A percentile compares a stretch with the other conserved stretches of the same genome.
Evolutionary conservation across 1,284 basidiomycete genomes (phyloP).

Genomic region (Ganoderma leucocontextum): DNA sequence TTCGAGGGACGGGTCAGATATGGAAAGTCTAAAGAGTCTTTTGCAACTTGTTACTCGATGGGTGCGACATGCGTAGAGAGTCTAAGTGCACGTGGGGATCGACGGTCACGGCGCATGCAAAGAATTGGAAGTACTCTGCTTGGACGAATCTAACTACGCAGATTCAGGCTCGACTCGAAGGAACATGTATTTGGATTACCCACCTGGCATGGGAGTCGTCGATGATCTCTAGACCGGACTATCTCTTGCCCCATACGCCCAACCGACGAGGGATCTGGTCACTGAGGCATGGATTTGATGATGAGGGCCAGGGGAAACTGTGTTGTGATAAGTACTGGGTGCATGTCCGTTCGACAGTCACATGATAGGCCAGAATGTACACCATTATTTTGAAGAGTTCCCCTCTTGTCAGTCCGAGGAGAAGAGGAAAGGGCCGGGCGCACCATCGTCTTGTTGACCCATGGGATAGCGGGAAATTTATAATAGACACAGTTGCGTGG

Average conservation of each 20-base stretch:
- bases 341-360: neutral
- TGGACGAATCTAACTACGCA: neutral
- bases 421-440: neutral
- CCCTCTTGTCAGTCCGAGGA: neutral
- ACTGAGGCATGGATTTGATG: neutral
- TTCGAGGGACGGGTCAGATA: neutral
- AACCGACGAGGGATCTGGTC: neutral
- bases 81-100: neutral
- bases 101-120: neutral
- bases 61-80: neutral
- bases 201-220: neutral
- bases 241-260: neutral
- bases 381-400: neutral
- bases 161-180: neutral
- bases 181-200: neutral
- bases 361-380: neutral
- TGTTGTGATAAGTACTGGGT: neutral
- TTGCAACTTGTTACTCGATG: neutral
- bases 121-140: neutral
- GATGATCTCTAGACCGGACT: neutral
- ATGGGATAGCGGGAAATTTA: neutral
- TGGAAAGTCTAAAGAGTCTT: neutral
- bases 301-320: neutral
- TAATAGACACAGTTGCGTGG: neutral
- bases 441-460: neutral